Evolutionary conservation across 2,329 filamentous ascomycete species (phyloP).

Genomic region (Pseudogymnoascus sp.): DNA sequence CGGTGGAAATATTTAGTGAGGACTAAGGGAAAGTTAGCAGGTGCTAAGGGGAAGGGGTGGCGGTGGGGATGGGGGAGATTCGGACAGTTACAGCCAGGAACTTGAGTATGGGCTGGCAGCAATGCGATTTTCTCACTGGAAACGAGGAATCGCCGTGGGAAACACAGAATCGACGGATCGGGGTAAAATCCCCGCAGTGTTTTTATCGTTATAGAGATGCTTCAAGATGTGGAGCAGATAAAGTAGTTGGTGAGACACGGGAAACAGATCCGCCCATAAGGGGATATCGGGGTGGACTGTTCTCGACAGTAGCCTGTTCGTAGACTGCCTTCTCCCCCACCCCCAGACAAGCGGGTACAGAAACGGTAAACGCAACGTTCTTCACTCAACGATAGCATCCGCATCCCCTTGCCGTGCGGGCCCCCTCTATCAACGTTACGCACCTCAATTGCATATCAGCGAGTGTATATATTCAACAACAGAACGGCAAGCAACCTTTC

Average conservation of each 20-base stretch:
- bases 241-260: neutral
- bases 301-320: neutral
- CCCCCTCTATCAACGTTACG: neutral
- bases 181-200: neutral
- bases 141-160: neutral
- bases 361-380: neutral
- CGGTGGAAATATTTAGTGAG: neutral
- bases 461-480: neutral
- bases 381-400: neutral
- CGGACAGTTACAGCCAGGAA: neutral
- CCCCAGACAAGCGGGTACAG: neutral
- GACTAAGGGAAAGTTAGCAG: neutral
- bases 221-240: neutral
- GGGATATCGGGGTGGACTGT: neutral
- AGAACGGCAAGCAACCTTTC: neutral
- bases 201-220: neutral
- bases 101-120: neutral
- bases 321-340: neutral
- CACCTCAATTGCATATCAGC: neutral
- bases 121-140: neutral
- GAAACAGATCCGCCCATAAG: neutral
- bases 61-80: neutral
- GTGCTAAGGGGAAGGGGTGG: neutral
- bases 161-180: neutral
- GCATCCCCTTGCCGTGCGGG: neutral